Percentiles rank a stretch among this genome's conserved stretches.
These are phyloP conservation scores for Lepidium aucheri DNA, from an alignment of 345 rosid species.

Conservation along the genomic window DNA sequence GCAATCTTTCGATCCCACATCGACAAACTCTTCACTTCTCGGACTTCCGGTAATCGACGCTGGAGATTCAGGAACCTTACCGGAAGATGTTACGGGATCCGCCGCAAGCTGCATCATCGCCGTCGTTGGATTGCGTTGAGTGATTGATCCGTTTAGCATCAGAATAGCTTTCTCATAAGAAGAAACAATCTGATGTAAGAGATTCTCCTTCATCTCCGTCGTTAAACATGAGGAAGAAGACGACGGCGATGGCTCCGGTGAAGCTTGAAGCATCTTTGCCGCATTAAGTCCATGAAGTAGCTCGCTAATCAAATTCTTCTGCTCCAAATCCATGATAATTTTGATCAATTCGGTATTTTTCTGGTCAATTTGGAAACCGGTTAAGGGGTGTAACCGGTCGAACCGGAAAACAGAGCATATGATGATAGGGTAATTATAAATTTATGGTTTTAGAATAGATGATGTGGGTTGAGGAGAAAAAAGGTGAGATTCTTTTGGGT, in stretches of 20 bases:
- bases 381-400: not conserved
- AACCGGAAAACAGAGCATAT: not conserved
- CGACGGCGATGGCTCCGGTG: not conserved
- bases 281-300: conserved; percentile 48
- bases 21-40: conserved; percentile 43
- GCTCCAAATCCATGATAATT: conserved; percentile 32
- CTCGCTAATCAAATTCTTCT: conserved; percentile 42
- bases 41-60: conserved; percentile 52
- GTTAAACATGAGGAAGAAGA: not conserved
- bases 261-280: conserved; percentile 45
- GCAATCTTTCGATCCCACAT: conserved; percentile 23
- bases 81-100: not conserved
- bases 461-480: not conserved
- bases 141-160: conserved; percentile 29
- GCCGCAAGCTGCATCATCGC: not conserved
- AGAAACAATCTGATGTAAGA: conserved; percentile 40
- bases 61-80: conserved; percentile 45
- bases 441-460: not conserved
- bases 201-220: conserved; percentile 23
- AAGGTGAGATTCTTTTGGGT: not conserved
- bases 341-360: not conserved
- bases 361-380: not conserved
- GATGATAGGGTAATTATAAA: not conserved
- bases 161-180: conserved; percentile 62
- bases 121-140: conserved; percentile 16